Evolutionary conservation across 1,139 yeast species (phyloP).

Genomic region (Pichia sp.): DNA sequence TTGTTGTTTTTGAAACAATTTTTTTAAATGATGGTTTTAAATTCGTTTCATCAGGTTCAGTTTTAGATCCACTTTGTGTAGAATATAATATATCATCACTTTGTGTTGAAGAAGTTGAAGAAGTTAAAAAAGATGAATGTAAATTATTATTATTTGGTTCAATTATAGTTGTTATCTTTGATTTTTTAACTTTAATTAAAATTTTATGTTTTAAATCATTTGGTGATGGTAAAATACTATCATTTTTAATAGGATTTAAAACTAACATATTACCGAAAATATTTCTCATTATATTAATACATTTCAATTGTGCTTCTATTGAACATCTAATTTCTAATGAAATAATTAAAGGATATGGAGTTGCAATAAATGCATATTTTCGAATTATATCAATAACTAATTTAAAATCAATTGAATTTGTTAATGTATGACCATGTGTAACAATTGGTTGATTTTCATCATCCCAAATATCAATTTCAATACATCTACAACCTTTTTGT

Average conservation of each 20-base stretch:
- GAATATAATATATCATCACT: slow-evolving; percentile 39
- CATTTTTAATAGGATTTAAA: slow-evolving; percentile 32
- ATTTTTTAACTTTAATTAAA: slow-evolving; percentile 66
- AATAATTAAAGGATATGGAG: slow-evolving; percentile 81
- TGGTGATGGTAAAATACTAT: slow-evolving; percentile 60
- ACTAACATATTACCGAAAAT: slow-evolving; percentile 57
- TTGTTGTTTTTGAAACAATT: slow-evolving; percentile 21
- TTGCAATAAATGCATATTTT: slow-evolving; percentile 77
- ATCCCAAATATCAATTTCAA: slow-evolving; percentile 96
- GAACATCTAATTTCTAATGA: slow-evolving; percentile 84
- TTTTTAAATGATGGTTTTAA: slow-evolving; percentile 8
- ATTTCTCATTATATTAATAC: slow-evolving; percentile 46
- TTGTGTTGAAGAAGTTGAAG: slow-evolving; percentile 44
- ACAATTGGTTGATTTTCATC: slow-evolving; percentile 71
- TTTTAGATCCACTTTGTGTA: slow-evolving; percentile 7
- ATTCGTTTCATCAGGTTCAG: slow-evolving; percentile 3
- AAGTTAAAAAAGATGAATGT: slow-evolving; percentile 30
- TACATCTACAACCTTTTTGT: slow-evolving; percentile 87
- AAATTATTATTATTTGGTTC: slow-evolving; percentile 5
- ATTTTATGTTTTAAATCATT: slow-evolving; percentile 59
- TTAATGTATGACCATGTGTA: slow-evolving; percentile 81
- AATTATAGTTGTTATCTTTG: slow-evolving; percentile 8
- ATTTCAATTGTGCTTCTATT: slow-evolving; percentile 52
- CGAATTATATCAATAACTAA: slow-evolving; percentile 69
- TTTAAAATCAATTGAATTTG: slow-evolving; percentile 61